Percentiles rank a stretch among this genome's conserved stretches.
phyloP scores from a whole-genome alignment of 2,329 filamentous ascomycete species.

The Exserohilum rostratum region DNA sequence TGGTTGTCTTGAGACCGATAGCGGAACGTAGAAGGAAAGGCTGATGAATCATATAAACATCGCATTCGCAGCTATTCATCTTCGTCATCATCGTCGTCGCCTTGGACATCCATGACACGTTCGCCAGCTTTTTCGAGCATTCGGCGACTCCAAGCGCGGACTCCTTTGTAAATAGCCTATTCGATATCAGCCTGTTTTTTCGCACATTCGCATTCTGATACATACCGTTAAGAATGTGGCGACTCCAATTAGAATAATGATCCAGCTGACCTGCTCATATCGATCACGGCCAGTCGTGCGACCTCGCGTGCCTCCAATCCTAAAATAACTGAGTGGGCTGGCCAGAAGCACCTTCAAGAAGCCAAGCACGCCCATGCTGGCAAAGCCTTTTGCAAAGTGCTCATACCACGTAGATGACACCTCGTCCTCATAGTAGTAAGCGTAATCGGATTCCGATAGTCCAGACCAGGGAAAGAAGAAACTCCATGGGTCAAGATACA shows the following conservation, averaged over 20 bases:
- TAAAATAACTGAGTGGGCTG: constrained; percentile 77
- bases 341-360: constrained; percentile 80
- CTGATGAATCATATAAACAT: not conserved
- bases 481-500: constrained; percentile 77
- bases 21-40: not conserved
- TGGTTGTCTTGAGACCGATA: not conserved
- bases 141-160: constrained; percentile 73
- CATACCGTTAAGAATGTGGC: constrained; percentile 77
- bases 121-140: constrained; percentile 80
- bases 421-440: constrained; percentile 44
- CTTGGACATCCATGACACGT: constrained; percentile 80
- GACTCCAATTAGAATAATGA: constrained; percentile 79
- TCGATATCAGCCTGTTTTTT: constrained; percentile 14
- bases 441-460: constrained; percentile 23
- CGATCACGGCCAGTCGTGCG: constrained; percentile 75
- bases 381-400: constrained; percentile 87
- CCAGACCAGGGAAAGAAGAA: constrained; percentile 47
- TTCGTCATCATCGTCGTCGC: constrained; percentile 61
- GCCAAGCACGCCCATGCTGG: constrained; percentile 86
- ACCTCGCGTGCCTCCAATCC: constrained; percentile 65
- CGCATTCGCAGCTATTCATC: constrained; percentile 45
- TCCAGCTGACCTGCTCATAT: constrained; percentile 77
- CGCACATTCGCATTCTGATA: constrained; percentile 21
- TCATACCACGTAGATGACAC: constrained; percentile 68
- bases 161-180: constrained; percentile 80